Conservation (phyloP, 768 basidiomycete species). For the Lenzites betulinus region DNA sequence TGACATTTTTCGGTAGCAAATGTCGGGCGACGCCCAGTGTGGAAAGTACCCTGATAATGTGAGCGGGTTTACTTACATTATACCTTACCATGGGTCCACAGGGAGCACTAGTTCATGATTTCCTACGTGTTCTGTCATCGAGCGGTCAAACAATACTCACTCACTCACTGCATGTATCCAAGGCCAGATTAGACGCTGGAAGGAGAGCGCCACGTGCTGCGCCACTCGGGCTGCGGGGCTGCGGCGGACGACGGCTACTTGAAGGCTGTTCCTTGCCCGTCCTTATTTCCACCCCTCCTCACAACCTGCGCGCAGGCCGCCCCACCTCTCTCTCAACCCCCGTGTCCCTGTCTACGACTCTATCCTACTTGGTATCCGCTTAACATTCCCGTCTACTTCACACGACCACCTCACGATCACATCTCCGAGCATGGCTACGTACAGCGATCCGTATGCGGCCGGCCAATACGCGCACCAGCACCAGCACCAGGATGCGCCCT, state of each 20-base stretch:
- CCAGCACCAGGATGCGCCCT: constrained; percentile 34
- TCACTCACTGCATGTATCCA: no score
- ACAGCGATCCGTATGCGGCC: constrained; percentile 53
- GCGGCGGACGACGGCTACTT: constrained; percentile 18
- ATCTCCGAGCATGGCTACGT: constrained; percentile 37
- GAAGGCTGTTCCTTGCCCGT: constrained; percentile 17
- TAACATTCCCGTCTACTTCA: background rate
- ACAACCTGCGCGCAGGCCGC: constrained; percentile 24
- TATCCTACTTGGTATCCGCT: background rate
- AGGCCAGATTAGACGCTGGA: no score
- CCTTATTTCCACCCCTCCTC: constrained; percentile 3
- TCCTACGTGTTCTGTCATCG: no score
- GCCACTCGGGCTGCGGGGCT: background rate
- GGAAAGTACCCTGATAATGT: no score
- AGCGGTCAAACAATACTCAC: no score
- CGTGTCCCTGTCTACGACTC: background rate
- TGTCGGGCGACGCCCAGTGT: no score
- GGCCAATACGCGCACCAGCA: constrained; percentile 34
- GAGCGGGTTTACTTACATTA: no score
- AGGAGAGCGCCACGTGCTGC: constrained; percentile 2
- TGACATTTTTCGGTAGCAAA: no score
- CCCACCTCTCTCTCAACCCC: background rate
- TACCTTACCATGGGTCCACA: no score
- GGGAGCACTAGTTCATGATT: no score
- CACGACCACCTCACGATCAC: constrained; percentile 6